Percentiles rank a stretch among this genome's conserved stretches.
These are phyloP conservation scores for Chytriomyces sp. DNA, from an alignment of 192 early-diverging fungal species.

Conservation along the genomic window DNA sequence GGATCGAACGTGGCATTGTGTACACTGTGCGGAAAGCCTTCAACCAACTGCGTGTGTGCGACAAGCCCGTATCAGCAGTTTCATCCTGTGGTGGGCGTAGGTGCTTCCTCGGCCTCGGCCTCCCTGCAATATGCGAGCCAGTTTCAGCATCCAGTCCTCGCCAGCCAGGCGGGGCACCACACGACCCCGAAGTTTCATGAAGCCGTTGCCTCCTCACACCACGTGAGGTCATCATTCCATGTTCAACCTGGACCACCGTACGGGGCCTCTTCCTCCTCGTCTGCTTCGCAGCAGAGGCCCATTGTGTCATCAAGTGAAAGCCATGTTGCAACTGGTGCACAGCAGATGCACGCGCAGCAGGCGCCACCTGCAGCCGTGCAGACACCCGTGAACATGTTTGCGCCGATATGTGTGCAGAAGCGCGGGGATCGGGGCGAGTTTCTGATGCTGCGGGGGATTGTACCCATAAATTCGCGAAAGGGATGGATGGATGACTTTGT, in stretches of 20 bases:
- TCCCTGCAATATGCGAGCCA: too few relatives aligned
- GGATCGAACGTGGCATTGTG: slow-evolving; percentile 10
- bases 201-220: neutral
- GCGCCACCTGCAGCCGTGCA: slow-evolving; percentile 12
- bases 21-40: slow-evolving; percentile 10
- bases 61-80: neutral
- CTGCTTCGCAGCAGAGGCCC: neutral
- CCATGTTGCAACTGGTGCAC: neutral
- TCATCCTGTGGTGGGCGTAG: too few relatives aligned
- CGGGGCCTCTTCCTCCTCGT: neutral
- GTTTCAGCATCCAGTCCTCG: too few relatives aligned
- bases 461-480: neutral
- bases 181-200: neutral
- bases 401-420: slow-evolving; percentile 28
- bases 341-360: neutral
- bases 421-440: slow-evolving; percentile 14
- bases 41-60: slow-evolving; percentile 5
- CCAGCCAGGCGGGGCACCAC: neutral
- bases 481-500: neutral
- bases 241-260: too few relatives aligned
- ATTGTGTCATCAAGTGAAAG: neutral
- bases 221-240: neutral
- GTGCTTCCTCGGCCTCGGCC: too few relatives aligned
- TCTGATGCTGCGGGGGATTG: slow-evolving; percentile 15
- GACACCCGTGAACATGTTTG: slow-evolving; percentile 15